A percentile compares a stretch with the other conserved stretches of the same genome.
phyloP scores from a whole-genome alignment of 352 stramenopile species.

The Phytophthora nicotianae region DNA sequence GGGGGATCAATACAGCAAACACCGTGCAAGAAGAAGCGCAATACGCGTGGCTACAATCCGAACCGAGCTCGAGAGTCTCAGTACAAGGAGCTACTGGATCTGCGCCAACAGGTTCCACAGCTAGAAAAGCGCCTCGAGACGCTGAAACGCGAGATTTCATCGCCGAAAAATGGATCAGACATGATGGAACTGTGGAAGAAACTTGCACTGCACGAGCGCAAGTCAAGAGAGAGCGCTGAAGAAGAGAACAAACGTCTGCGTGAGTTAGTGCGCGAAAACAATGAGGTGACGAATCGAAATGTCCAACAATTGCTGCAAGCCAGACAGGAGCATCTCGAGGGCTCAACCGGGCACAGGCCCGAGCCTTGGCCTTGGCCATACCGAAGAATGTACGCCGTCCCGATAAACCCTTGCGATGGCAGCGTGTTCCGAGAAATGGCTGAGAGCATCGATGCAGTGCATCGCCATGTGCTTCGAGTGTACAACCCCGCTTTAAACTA shows the following conservation, averaged over 20 bases:
- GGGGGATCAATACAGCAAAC: neutral
- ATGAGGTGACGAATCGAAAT: slow-evolving; percentile 6
- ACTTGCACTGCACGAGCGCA: slow-evolving; percentile 19
- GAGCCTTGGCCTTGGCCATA: slow-evolving; percentile 18
- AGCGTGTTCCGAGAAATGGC: slow-evolving; percentile 32
- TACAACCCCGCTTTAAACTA: slow-evolving; percentile 9
- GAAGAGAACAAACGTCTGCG: slow-evolving; percentile 36
- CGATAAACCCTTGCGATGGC: slow-evolving; percentile 21
- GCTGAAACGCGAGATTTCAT: slow-evolving; percentile 4
- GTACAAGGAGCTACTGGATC: slow-evolving; percentile 22
- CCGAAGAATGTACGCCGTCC: slow-evolving; percentile 29
- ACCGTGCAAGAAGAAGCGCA: slow-evolving; percentile 19
- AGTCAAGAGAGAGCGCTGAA: slow-evolving; percentile 16
- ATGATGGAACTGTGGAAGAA: slow-evolving; percentile 24
- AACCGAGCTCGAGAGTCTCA: slow-evolving; percentile 33
- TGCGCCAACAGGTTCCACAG: slow-evolving; percentile 19
- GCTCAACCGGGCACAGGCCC: neutral
- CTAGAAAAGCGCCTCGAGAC: slow-evolving; percentile 20
- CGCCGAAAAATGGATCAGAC: neutral
- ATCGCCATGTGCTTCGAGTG: slow-evolving; percentile 40
- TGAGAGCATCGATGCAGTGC: slow-evolving; percentile 33
- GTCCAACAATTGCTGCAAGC: slow-evolving; percentile 19
- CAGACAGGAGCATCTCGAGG: slow-evolving; percentile 1
- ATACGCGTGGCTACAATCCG: slow-evolving; percentile 24
- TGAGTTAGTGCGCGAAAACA: slow-evolving; percentile 17